These are phyloP conservation scores for Otatea glauca DNA, from an alignment of 176 grass and related monocot species.

Conservation along the genomic window DNA sequence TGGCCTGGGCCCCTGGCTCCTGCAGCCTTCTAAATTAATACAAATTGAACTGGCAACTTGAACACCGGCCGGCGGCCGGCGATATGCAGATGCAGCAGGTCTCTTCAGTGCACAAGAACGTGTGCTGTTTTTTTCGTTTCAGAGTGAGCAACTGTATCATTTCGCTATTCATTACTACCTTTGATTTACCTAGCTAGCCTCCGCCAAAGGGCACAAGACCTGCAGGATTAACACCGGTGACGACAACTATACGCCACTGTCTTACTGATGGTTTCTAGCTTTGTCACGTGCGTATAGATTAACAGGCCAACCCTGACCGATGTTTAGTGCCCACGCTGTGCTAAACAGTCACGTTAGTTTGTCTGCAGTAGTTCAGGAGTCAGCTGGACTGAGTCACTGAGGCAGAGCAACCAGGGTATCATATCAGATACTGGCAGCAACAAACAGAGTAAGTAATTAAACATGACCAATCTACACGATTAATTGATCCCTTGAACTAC, in stretches of 20 bases:
- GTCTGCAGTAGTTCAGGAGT: not conserved
- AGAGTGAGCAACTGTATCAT: not conserved
- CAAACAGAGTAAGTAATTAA: not conserved
- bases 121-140: not conserved
- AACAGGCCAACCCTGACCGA: not conserved
- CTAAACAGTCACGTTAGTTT: not conserved
- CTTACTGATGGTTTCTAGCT: too few species aligned
- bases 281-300: too few species aligned
- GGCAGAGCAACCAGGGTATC: too few species aligned
- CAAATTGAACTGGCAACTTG: not conserved
- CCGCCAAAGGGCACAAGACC: not conserved
- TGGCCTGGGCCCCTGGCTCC: not conserved
- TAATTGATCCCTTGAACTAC: not conserved
- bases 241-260: constrained; percentile 8
- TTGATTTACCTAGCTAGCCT: not conserved
- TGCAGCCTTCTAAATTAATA: too few species aligned
- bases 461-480: not conserved
- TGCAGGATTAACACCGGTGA: constrained; percentile 26
- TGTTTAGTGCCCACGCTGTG: not conserved
- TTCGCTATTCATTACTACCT: not conserved
- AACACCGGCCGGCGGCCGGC: constrained; percentile 8
- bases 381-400: too few species aligned
- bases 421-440: too few species aligned
- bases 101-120: constrained; percentile 7
- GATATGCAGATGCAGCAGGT: constrained; percentile 34